phyloP scores from a whole-genome alignment of 1,139 yeast species.

The Petasospora fabianii region DNA sequence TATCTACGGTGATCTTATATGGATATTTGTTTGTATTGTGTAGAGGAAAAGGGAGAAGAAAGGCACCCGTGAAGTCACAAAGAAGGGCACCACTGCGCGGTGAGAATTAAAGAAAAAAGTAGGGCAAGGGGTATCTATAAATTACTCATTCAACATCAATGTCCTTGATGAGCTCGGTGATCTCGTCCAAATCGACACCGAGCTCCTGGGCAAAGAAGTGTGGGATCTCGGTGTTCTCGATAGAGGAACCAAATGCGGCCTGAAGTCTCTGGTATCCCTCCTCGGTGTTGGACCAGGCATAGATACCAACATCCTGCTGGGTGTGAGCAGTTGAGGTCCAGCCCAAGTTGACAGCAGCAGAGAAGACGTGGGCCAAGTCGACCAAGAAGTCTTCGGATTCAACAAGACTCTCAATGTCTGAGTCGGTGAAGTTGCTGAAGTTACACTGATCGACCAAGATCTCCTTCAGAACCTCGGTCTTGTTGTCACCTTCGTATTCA shows the following conservation, averaged over 20 bases:
- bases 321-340: slow-evolving; percentile 26
- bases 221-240: slow-evolving; percentile 26
- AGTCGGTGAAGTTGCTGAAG: slow-evolving; percentile 22
- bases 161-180: slow-evolving; percentile 21
- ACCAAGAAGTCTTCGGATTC: slow-evolving; percentile 14
- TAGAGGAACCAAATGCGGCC: slow-evolving; percentile 24
- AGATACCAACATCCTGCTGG: slow-evolving; percentile 25
- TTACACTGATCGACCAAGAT: slow-evolving; percentile 18
- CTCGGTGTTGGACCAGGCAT: slow-evolving; percentile 25
- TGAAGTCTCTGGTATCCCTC: slow-evolving; percentile 23
- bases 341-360: slow-evolving; percentile 21
- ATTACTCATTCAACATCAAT: slow-evolving; percentile 10
- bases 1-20: no score
- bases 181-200: slow-evolving; percentile 24
- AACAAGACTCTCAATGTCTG: slow-evolving; percentile 15
- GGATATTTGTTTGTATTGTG: no score
- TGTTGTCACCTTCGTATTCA: slow-evolving; percentile 22
- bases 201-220: slow-evolving; percentile 25
- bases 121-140: no score
- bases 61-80: no score
- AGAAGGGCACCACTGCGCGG: no score
- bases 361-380: slow-evolving; percentile 17
- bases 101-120: no score
- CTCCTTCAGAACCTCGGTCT: slow-evolving; percentile 16
- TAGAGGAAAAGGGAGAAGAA: no score